phyloP scores from a whole-genome alignment of 345 rosid genomes.

The Euphorbia peplus region DNA sequence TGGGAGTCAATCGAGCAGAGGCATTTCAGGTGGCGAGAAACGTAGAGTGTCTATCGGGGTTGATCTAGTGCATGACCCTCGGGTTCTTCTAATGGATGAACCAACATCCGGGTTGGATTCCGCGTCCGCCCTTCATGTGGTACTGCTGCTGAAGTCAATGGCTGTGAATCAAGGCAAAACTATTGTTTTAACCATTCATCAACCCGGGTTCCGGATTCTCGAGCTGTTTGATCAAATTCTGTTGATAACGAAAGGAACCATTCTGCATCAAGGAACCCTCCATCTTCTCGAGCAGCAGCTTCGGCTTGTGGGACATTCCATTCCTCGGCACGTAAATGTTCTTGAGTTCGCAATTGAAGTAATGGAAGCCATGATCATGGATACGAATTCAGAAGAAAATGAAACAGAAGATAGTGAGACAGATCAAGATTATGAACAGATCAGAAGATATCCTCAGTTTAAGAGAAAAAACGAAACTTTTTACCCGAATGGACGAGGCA shows the following conservation, averaged over 20 bases:
- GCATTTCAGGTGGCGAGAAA: conserved; percentile 37
- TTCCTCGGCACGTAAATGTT: conserved; percentile 32
- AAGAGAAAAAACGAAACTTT: conserved; percentile 8
- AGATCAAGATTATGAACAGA: conserved; percentile 5
- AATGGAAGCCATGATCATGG: conserved; percentile 16
- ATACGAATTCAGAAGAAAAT: conserved; percentile 12
- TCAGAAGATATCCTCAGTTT: conserved; percentile 1
- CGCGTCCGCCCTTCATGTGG: conserved; percentile 28
- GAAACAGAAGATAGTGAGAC: conserved; percentile 16
- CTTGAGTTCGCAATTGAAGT: conserved; percentile 34
- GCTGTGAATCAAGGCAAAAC: conserved; percentile 27
- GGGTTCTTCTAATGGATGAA: conserved; percentile 33
- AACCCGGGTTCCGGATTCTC: conserved; percentile 34
- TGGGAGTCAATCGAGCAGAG: conserved; percentile 21
- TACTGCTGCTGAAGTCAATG: conserved; percentile 28
- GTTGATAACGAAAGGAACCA: conserved; percentile 26
- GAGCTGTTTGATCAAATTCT: conserved; percentile 29
- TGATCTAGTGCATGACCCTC: conserved; percentile 34
- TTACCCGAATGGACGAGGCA: conserved; percentile 21
- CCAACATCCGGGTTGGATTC: conserved; percentile 37
- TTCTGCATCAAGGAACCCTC: conserved; percentile 28
- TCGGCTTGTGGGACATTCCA: conserved; percentile 21
- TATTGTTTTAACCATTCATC: conserved; percentile 30
- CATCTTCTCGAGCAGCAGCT: conserved; percentile 24
- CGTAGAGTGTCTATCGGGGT: conserved; percentile 36